Base-by-base conservation (phyloP, 1,284 basidiomycete species). In the Moesziomyces sp. region DNA sequence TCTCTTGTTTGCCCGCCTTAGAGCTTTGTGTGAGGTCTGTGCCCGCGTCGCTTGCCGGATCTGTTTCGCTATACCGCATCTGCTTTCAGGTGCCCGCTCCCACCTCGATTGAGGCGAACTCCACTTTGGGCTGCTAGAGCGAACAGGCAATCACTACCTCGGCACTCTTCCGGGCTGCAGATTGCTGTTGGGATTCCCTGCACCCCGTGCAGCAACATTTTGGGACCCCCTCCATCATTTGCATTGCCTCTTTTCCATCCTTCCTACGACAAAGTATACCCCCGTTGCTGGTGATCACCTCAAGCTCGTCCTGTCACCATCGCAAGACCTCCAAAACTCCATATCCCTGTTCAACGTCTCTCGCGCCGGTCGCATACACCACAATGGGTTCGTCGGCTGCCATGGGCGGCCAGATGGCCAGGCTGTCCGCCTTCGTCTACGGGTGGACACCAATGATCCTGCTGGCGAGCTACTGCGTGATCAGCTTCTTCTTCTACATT, bases 401-500 rank as follows among this genome's bases (percentile, higher is more conserved):
- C 44, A 45, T 74, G 46, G 28, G 62, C 35, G 46, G 66, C 19
- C 18, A 13, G n/a, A 24, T 69, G 24, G 69, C 58, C 43, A 58
- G 45, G 3, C n/a, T 65, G 18, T 78, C 76, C 21, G 71, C 77
- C 24, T 77, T 68, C 44, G 45, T 80, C 38, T 70, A 68, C 30
- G 46, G 64, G 43, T 75, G 76, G 76, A 79, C 77, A 16, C 77
- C 77, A 8, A 47, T 70, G 19, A 72, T 74, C 44, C 52, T 79
- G 9, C 63, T 79, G 7, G 6, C 42, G 3, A 44, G 46, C 65
- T 79, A 78, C 58, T 46, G 19, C 35, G 57, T 69, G 48, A 42
- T 52, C 19, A 54, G 56, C 47, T 69, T 80, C 58, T 74, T 79
- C 67, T 70, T 80, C 63, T 80, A 77, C 65, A 50, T 75, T 8